A percentile compares a stretch with the other conserved stretches of the same genome.
These are phyloP conservation scores for Calonectria fujianensis DNA, from an alignment of 2,329 filamentous ascomycete genomes.

Conservation along the genomic window DNA sequence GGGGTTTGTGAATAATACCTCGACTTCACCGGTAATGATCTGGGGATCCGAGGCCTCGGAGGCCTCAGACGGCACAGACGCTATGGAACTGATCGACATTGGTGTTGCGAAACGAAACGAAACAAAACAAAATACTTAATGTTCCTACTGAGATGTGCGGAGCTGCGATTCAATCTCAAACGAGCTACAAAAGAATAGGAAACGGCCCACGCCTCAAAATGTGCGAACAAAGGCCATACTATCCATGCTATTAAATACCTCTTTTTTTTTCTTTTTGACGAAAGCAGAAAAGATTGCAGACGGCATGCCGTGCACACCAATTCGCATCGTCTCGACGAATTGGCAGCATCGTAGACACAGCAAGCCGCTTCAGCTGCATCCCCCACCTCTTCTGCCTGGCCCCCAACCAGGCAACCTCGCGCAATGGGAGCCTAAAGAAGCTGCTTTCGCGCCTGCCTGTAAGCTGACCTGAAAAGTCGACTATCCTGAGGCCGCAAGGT, in stretches of 20 bases:
- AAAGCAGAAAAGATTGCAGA: not conserved
- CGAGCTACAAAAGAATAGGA: not conserved
- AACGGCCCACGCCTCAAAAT: not conserved
- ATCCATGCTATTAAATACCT: conserved; percentile 16
- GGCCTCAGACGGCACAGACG: conserved; percentile 3
- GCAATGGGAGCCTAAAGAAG: conserved; percentile 9
- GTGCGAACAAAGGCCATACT: not conserved
- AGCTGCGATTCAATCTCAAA: conserved; percentile 1
- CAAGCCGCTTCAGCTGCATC: conserved; percentile 3
- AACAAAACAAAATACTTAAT: not conserved
- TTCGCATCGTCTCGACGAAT: conserved; percentile 5
- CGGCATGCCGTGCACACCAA: conserved; percentile 17
- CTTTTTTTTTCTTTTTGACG: not conserved
- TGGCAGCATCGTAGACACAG: not conserved
- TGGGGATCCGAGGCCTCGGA: not conserved
- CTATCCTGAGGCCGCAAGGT: not conserved
- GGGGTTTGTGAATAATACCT: not conserved
- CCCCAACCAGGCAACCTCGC: conserved; percentile 17
- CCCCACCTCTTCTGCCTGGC: not conserved
- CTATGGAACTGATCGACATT: not conserved
- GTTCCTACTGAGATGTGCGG: not conserved
- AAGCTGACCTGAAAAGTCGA: not conserved
- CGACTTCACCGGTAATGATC: not conserved
- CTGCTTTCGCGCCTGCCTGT: not conserved
- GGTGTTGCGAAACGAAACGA: conserved; percentile 9